phyloP scores from a whole-genome alignment of 2,329 filamentous ascomycete species.

The Colletotrichum eleusines region DNA sequence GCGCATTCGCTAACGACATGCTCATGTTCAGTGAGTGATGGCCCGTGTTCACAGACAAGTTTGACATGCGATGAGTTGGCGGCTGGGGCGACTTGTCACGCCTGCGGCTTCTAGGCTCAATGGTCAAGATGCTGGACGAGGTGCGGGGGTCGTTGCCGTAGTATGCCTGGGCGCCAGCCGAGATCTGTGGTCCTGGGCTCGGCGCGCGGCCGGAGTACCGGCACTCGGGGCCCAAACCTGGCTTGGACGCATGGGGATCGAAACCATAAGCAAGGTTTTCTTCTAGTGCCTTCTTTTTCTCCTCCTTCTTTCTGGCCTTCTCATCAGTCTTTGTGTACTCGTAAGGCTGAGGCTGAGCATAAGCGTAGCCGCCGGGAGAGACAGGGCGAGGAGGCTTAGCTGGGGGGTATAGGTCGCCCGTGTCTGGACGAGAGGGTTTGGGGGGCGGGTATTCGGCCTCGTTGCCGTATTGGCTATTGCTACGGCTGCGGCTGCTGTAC shows the following conservation, averaged over 20 bases:
- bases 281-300: slow-evolving; percentile 51
- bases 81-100: slow-evolving; percentile 62
- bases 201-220: slow-evolving; percentile 32
- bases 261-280: slow-evolving; percentile 65
- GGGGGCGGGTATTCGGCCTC: slow-evolving; percentile 45
- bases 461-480: slow-evolving; percentile 41
- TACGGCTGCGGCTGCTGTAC: slow-evolving; percentile 55
- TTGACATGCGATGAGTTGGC: slow-evolving; percentile 63
- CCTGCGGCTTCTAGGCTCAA: slow-evolving; percentile 54
- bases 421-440: slow-evolving; percentile 44
- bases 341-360: slow-evolving; percentile 48
- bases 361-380: slow-evolving; percentile 43
- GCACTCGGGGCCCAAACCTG: slow-evolving; percentile 36
- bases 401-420: slow-evolving; percentile 53
- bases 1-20: slow-evolving; percentile 67
- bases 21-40: slow-evolving; percentile 53
- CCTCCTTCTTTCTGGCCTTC: slow-evolving; percentile 48
- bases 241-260: slow-evolving; percentile 30
- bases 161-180: slow-evolving; percentile 45
- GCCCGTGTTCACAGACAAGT: slow-evolving; percentile 63
- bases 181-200: slow-evolving; percentile 40
- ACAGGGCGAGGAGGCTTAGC: slow-evolving; percentile 37
- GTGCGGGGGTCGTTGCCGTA: slow-evolving; percentile 53
- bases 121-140: slow-evolving; percentile 57
- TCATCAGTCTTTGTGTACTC: slow-evolving; percentile 45